Base-by-base conservation (phyloP, 1,139 yeast genomes). In the Hemisphaericaspora lyxosophila region DNA sequence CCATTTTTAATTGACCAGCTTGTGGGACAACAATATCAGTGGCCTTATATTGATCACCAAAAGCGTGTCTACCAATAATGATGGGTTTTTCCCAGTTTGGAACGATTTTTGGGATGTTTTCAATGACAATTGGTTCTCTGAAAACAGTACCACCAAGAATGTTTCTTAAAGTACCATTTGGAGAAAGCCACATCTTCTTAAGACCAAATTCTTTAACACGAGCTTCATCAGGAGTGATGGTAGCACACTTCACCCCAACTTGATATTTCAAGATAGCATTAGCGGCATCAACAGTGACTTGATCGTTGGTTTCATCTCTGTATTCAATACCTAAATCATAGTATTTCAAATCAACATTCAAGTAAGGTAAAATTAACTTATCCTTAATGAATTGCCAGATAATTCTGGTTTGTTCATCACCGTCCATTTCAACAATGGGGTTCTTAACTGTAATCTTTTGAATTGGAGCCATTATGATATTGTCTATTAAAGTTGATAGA, bases 191-290 rank as follows among this genome's bases (percentile, higher is more conserved):
- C 97, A 90, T 90, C 65, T 89, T 84, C 69, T 89, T 89, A 64
- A 90, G 78, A 45, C 75, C 70, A 63, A 88, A 90, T 67, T 90
- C 97, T 64, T 86, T 69, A 39, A 90, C 97, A 54, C 97, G 80
- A 31, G 85, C 90, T 70, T 90, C 97, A 62, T 90, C 97, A 7
- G 97, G 97, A n/a, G 97, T 90, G 62, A 90, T 90, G 41, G 97
- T 90, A 36, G 97, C 97, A 70, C 97, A 90, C 71, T 90, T 90
- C 55, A 90, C 85, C 44, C 95, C 97, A 35, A 90, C 97, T 41
- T 89, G 87, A 62, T 87, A 83, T 67, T 89, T 75, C 62, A 81
- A 74, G 54, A 87, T 89, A 39, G 97, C 97, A 46, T 85, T 73
- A 26, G 97, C 97, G 6, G 96, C 88, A 48, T 90, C 97, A 36